Base-by-base conservation (phyloP, 805 yeast genomes). In the Nakazawaea peltata region DNA sequence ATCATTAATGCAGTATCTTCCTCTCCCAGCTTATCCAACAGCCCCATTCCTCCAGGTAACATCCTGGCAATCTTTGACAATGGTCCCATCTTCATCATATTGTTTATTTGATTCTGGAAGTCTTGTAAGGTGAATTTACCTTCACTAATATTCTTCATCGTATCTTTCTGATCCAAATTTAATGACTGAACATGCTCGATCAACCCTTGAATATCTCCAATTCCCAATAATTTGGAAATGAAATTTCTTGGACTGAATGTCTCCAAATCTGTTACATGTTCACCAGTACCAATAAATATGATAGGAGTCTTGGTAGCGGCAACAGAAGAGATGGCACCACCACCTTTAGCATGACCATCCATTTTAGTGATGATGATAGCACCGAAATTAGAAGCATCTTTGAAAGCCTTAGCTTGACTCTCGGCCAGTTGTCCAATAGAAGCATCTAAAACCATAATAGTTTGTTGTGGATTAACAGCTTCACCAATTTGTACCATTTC, bases 291-390 rank as follows among this genome's bases (percentile, higher is more conserved):
- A 41, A 90, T 92, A 53, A 90, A 90, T 7, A 83, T 84, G 46
- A 90, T 81, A 6, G 98, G 98, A 0, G 97, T 92, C 37, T 83
- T 71, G 2, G 97, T 90, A 2, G 96, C 92, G 2, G 98, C 98
- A 36, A 90, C 97, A 0, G 98, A 98, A 26, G 96, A 86, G 36
- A 90, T 88, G 21, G 98, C 98, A 67, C 98, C 98, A 63, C 98
- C 98, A 57, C 98, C 98, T 61, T 83, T 90, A 26, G 97, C 98
- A 51, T 92, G 97, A 34, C 97, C 97, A 60, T 90, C 98, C 94
- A 90, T 78, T 57, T 90, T 90, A 16, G 98, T 90, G 53, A 90
- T 69, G 41, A 90, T 81, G 44, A 90, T 90, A 18, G 97, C 87
- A 49, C 98, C 98, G 52, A 92, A 92, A 53, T 90, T 79, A 4